Evolutionary conservation across 2,329 filamentous ascomycete genomes (phyloP), one percentile per base, ranked within the genome.

Genomic region (Cladosporium colombiae): DNA sequence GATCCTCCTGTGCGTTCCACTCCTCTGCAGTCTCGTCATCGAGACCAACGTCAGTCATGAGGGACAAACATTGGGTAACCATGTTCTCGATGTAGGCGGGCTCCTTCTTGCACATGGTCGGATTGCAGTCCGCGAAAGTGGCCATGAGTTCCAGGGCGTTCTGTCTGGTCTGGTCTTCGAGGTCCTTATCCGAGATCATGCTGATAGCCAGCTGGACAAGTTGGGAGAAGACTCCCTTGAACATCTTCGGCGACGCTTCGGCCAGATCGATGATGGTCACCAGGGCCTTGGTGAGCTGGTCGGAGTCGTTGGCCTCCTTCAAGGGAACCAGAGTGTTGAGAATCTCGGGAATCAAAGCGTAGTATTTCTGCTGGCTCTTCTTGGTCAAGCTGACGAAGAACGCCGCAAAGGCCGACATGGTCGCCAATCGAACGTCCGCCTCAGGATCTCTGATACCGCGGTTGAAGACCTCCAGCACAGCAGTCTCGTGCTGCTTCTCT

Each of bases 71-170:
- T 79, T 99, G 95, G 0, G 93, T 98, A 70, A 99, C 96, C 95
- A 99, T 99, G 70, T 97, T 93, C 67, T 87, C 89, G 2, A 93
- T 95, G 80, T 96, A 99, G 13, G 88, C 90, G n/a, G 88, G 80
- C 75, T 99, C 94, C 77, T 97, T 97, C 76, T 90, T 92, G 83
- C 95, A 98, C 89, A 98, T 94, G 44, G 90, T 90, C 5, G 95
- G 93, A 0, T 92, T 91, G 74, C 94, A 95, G 76, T 99, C 95
- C 70, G 94, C 93, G 77, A 99, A 99, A 0, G 95, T 99, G 29
- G 93, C 93, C 92, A 99, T 97, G 65, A 99, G 86, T 78, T 99
- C 95, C 50, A 99, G 84, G 0, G 94, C 93, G 76, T 98, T 98
- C 78, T 99, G 95, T 67, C 95, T 89, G 68, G 92, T 91, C 71